These are phyloP conservation scores for Diaporthe sp. DNA, from an alignment of 2,329 filamentous ascomycete genomes.

Conservation along the genomic window DNA sequence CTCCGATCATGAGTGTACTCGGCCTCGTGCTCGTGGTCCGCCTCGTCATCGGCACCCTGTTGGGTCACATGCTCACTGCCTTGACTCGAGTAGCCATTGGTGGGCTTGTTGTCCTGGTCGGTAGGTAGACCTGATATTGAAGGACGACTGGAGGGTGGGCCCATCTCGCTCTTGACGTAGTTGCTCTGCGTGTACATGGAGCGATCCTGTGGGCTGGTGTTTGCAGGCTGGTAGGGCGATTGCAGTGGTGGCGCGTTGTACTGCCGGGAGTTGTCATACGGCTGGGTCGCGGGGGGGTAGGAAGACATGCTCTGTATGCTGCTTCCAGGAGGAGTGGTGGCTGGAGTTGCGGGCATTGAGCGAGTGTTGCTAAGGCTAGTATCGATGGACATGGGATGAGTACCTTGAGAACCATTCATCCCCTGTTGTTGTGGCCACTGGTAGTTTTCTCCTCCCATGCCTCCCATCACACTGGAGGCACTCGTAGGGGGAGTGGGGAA, in stretches of 20 bases:
- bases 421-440: conserved; percentile 76
- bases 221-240: conserved; percentile 76
- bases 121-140: conserved; percentile 67
- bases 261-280: conserved; percentile 82
- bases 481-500: conserved; percentile 95
- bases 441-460: conserved; percentile 82
- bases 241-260: conserved; percentile 80
- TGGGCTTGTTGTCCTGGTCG: conserved; percentile 69
- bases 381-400: conserved; percentile 84
- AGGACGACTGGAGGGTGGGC: conserved; percentile 77
- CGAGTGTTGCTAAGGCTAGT: conserved; percentile 82
- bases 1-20: conserved; percentile 91
- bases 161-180: conserved; percentile 91
- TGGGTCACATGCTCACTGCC: conserved; percentile 67
- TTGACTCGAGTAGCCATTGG: conserved; percentile 72
- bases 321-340: conserved; percentile 87
- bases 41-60: conserved; percentile 72
- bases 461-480: conserved; percentile 83
- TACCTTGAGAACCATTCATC: conserved; percentile 72
- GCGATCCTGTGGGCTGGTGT: conserved; percentile 69
- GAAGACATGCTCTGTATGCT: conserved; percentile 82
- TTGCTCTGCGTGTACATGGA: conserved; percentile 75
- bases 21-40: conserved; percentile 79
- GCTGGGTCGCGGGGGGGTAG: conserved; percentile 77
- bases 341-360: conserved; percentile 91